Percentiles rank a stretch among this genome's conserved stretches.
These are phyloP conservation scores for Coemansia sp. DNA, from an alignment of 192 early-diverging fungal genomes.

Conservation along the genomic window DNA sequence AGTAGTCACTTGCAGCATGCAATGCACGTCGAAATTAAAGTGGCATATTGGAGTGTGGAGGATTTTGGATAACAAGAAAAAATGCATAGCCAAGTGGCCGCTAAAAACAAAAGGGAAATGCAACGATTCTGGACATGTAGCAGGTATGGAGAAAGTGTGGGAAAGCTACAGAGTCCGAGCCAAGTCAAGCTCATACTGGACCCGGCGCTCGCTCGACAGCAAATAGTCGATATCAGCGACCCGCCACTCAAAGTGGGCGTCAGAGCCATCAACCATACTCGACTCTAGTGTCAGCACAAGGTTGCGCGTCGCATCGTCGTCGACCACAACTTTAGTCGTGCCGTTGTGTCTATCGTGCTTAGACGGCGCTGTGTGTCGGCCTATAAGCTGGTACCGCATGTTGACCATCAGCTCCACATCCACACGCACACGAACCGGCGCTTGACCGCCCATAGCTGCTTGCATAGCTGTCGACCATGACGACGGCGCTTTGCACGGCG, in stretches of 20 bases:
- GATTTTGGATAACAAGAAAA: not conserved
- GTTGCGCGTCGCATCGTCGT: conserved; percentile 42
- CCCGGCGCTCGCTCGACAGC: conserved; percentile 37
- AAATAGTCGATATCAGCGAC: conserved; percentile 47
- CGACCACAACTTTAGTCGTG: conserved; percentile 29
- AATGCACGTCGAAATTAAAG: too few species aligned
- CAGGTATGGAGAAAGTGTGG: not conserved
- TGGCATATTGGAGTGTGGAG: not conserved
- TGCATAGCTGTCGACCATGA: not conserved
- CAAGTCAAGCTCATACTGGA: conserved; percentile 24
- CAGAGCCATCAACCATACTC: not conserved
- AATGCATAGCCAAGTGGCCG: not conserved
- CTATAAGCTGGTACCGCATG: conserved; percentile 38
- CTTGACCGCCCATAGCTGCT: not conserved
- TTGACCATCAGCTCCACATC: conserved; percentile 31
- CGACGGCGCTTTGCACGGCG: not conserved
- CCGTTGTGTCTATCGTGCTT: conserved; percentile 23
- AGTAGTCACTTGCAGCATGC: too few species aligned
- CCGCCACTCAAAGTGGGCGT: conserved; percentile 21
- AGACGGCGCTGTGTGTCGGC: conserved; percentile 15
- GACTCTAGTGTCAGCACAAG: conserved; percentile 43
- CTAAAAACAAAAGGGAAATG: too few species aligned
- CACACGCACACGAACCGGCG: conserved; percentile 29
- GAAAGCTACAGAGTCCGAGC: conserved; percentile 12
- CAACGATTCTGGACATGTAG: too few species aligned